Evolutionary conservation across 257 asterid genomes (phyloP).

Genomic region (Henckelia pumila): DNA sequence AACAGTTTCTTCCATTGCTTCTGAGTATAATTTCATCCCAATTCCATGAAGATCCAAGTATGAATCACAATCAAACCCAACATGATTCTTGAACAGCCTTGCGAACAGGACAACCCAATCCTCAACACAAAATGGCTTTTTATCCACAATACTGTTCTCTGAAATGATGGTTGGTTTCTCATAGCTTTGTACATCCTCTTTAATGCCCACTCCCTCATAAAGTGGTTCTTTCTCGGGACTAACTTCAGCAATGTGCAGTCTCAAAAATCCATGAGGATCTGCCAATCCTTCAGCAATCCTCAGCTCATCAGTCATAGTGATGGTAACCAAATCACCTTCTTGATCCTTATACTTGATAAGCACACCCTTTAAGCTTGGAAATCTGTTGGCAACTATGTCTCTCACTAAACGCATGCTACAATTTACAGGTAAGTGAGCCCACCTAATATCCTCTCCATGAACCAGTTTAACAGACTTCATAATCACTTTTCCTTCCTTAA

Average conservation of each 20-base stretch:
- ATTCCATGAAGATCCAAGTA: slow-evolving; percentile 84
- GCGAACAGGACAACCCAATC: slow-evolving; percentile 89
- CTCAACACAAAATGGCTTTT: slow-evolving; percentile 48
- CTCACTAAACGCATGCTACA: slow-evolving; percentile 68
- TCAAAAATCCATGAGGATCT: slow-evolving; percentile 62
- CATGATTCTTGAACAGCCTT: slow-evolving; percentile 73
- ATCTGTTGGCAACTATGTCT: slow-evolving; percentile 66
- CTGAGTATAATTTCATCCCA: slow-evolving; percentile 80
- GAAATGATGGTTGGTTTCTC: slow-evolving; percentile 34
- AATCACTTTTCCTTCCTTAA: slow-evolving; percentile 61
- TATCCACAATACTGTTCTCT: slow-evolving; percentile 37
- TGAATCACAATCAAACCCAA: slow-evolving; percentile 80
- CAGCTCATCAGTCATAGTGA: slow-evolving; percentile 83
- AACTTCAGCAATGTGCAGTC: slow-evolving; percentile 73
- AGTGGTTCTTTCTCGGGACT: slow-evolving; percentile 75
- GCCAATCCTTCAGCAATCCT: slow-evolving; percentile 79
- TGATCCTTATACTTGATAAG: slow-evolving; percentile 85
- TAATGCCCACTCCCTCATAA: slow-evolving; percentile 57
- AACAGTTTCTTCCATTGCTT: slow-evolving; percentile 84
- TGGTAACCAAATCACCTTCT: slow-evolving; percentile 89
- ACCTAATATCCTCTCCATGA: slow-evolving; percentile 81
- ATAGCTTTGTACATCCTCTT: slow-evolving; percentile 36
- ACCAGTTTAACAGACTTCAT: slow-evolving; percentile 69
- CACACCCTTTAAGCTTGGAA: slow-evolving; percentile 71
- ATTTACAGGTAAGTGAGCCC: slow-evolving; percentile 71